phyloP scores from a whole-genome alignment of 768 basidiomycete genomes.

The Tulasnella sp. region DNA sequence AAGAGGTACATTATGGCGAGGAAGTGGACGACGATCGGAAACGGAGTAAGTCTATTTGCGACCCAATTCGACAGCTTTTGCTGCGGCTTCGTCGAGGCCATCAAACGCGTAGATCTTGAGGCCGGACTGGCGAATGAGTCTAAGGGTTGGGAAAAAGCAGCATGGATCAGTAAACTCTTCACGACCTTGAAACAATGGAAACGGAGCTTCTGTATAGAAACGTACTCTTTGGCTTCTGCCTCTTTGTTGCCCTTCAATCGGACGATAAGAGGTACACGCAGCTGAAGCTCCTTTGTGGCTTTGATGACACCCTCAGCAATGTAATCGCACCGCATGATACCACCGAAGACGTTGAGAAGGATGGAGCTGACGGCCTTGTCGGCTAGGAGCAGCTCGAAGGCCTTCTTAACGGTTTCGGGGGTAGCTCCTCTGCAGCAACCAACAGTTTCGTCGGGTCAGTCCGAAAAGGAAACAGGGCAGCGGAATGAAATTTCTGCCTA shows the following conservation, averaged over 20 bases:
- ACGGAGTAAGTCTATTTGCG: constrained; percentile 19
- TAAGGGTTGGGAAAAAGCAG: constrained; percentile 38
- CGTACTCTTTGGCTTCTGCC: constrained; percentile 88
- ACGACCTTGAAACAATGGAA: constrained; percentile 10
- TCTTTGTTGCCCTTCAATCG: constrained; percentile 97
- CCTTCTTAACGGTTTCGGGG: constrained; percentile 99
- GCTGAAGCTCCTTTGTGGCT: constrained; percentile 84
- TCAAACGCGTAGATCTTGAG: constrained; percentile 93
- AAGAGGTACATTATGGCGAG: constrained; percentile 3
- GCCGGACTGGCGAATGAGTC: constrained; percentile 90
- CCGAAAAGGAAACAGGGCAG: background rate
- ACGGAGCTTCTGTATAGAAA: constrained; percentile 33
- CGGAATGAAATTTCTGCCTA: constrained; percentile 38
- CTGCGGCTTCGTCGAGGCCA: constrained; percentile 85
- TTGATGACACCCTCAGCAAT: constrained; percentile 98
- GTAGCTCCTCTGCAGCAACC: constrained; percentile 72
- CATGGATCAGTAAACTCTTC: constrained; percentile 28
- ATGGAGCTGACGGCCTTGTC: constrained; percentile 96
- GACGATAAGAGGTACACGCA: constrained; percentile 86
- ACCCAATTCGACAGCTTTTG: constrained; percentile 67
- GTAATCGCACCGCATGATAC: constrained; percentile 99
- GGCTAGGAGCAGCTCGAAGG: constrained; percentile 88
- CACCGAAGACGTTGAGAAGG: constrained; percentile 97
- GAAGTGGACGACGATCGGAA: constrained; percentile 4
- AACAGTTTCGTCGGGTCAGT: background rate